phyloP scores from a whole-genome alignment of 2,329 filamentous ascomycete genomes.

The Zymoseptoria ardabiliae region DNA sequence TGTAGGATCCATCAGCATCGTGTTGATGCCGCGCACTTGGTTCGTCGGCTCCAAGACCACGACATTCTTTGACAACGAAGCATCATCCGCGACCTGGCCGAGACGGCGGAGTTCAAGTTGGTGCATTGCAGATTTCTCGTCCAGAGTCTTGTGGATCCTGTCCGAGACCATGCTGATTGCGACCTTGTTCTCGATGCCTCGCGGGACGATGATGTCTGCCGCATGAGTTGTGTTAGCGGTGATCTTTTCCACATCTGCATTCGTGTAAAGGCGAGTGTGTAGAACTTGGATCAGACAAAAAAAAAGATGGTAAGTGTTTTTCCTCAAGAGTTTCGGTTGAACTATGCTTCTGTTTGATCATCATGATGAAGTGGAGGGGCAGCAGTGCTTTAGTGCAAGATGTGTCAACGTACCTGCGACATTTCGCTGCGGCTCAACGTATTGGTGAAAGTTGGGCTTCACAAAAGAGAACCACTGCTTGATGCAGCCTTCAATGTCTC shows the following conservation, averaged over 20 bases:
- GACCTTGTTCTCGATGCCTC: constrained; percentile 89
- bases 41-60: constrained; percentile 66
- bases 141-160: constrained; percentile 79
- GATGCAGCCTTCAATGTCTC: constrained; percentile 90
- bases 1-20: constrained; percentile 73
- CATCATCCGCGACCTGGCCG: constrained; percentile 59
- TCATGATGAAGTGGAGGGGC: constrained; percentile 20
- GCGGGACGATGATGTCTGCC: constrained; percentile 81
- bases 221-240: constrained; percentile 10
- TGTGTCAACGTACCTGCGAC: constrained; percentile 57
- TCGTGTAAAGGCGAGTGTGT: neutral
- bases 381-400: neutral
- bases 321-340: constrained; percentile 34
- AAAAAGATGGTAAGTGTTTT: constrained; percentile 32
- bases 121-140: constrained; percentile 78
- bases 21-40: constrained; percentile 82
- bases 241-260: neutral
- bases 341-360: constrained; percentile 35
- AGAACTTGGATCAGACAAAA: constrained; percentile 26
- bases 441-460: constrained; percentile 94
- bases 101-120: constrained; percentile 70
- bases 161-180: constrained; percentile 91
- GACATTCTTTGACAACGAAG: constrained; percentile 67
- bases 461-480: constrained; percentile 98
- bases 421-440: constrained; percentile 83